Percentiles rank a stretch among this genome's conserved stretches.
Evolutionary conservation across 805 yeast genomes (phyloP).

Genomic region (Candida railenensis): DNA sequence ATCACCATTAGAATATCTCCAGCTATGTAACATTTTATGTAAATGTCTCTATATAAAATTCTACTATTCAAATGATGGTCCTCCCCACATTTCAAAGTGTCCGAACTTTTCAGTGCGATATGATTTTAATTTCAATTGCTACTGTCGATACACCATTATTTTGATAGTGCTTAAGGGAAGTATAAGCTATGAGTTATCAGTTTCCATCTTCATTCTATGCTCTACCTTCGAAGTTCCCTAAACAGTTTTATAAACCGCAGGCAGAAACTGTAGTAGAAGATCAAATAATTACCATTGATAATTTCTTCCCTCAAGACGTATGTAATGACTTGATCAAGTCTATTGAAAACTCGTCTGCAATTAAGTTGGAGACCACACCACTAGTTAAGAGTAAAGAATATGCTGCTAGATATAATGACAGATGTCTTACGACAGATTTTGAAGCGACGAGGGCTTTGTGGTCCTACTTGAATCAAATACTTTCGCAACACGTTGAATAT

Average conservation of each 20-base stretch:
- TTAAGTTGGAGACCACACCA: conserved; percentile 47
- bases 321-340: conserved; percentile 40
- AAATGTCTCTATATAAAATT: too few relatives aligned
- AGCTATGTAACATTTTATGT: too few relatives aligned
- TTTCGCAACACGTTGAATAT: conserved; percentile 25
- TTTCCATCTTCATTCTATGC: conserved; percentile 18
- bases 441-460: conserved; percentile 40
- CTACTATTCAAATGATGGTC: too few relatives aligned
- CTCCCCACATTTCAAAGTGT: too few relatives aligned
- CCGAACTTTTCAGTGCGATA: conserved; percentile 1
- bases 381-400: conserved; percentile 47
- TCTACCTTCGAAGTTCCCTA: conserved; percentile 9
- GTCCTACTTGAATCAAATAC: conserved; percentile 35
- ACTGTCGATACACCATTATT: too few relatives aligned
- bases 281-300: conserved; percentile 41
- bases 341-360: conserved; percentile 17
- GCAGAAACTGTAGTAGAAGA: conserved; percentile 24
- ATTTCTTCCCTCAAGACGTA: conserved; percentile 34
- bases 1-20: too few relatives aligned
- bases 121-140: too few relatives aligned
- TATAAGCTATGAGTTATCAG: conserved; percentile 5
- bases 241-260: conserved; percentile 21
- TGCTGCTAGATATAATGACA: conserved; percentile 58
- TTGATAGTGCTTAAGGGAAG: too few relatives aligned
- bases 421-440: conserved; percentile 42